phyloP scores from a whole-genome alignment of 1,284 basidiomycete genomes.

The Rhizoctonia solani region DNA sequence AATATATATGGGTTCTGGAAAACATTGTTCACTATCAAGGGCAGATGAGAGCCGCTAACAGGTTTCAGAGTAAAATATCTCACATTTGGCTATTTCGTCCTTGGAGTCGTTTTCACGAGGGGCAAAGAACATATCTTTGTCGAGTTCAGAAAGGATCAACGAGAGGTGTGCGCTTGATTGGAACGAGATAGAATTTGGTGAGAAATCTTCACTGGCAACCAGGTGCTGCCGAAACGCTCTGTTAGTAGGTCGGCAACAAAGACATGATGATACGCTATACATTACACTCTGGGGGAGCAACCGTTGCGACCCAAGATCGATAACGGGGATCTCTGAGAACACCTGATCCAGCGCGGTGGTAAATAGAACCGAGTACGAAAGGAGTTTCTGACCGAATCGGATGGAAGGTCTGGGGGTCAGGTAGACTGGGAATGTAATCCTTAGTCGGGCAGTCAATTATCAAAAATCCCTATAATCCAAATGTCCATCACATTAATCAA shows the following conservation, averaged over 20 bases:
- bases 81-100: conserved; percentile 46
- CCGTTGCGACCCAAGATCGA: conserved; percentile 65
- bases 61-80: conserved; percentile 14
- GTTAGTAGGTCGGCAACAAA: conserved; percentile 27
- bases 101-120: conserved; percentile 58
- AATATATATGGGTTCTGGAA: conserved; percentile 54
- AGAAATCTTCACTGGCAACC: conserved; percentile 63
- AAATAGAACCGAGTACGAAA: conserved; percentile 55
- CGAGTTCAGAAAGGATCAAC: conserved; percentile 71
- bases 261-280: background rate
- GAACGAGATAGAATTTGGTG: conserved; percentile 72
- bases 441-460: conserved; percentile 65
- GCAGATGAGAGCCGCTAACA: conserved; percentile 45
- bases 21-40: conserved; percentile 51
- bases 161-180: conserved; percentile 74
- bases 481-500: conserved; percentile 22
- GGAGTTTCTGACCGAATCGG: conserved; percentile 52
- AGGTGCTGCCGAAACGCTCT: conserved; percentile 57
- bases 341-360: conserved; percentile 68
- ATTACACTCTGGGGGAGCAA: conserved; percentile 10
- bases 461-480: conserved; percentile 55
- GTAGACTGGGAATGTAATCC: conserved; percentile 62
- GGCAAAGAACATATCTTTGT: conserved; percentile 73
- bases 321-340: conserved; percentile 73
- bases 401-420: conserved; percentile 54